Percentiles rank a stretch among this genome's conserved stretches.
Evolutionary conservation across 805 yeast species (phyloP).

Genomic region (Candida lessepsii): DNA sequence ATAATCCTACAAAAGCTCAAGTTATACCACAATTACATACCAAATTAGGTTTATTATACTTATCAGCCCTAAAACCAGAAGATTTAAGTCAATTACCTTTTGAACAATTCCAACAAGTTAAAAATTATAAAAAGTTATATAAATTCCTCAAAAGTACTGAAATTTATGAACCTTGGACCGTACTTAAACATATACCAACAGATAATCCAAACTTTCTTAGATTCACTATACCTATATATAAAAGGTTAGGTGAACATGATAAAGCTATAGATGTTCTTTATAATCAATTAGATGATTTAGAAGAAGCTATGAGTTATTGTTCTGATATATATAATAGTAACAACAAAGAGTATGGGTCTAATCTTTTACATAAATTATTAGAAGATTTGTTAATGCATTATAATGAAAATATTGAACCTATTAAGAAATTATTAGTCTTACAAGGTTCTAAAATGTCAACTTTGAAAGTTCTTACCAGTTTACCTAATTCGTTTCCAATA

Average conservation of each 20-base stretch:
- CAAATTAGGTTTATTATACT: conserved; percentile 31
- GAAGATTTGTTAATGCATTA: conserved; percentile 45
- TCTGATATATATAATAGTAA: conserved; percentile 39
- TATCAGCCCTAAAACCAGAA: conserved; percentile 22
- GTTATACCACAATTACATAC: conserved; percentile 32
- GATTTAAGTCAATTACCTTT: conserved; percentile 9
- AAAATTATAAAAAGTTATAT: conserved; percentile 30
- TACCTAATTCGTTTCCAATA: conserved; percentile 54
- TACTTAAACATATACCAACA: conserved; percentile 32
- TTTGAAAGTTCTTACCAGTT: conserved; percentile 41
- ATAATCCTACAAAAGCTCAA: conserved; percentile 15
- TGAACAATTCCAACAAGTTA: conserved; percentile 13
- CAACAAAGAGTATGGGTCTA: conserved; percentile 35
- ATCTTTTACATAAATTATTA: conserved; percentile 49
- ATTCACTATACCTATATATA: conserved; percentile 57
- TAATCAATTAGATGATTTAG: conserved; percentile 54
- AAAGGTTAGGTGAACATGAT: conserved; percentile 57
- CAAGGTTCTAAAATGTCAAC: conserved; percentile 52
- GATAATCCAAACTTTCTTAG: conserved; percentile 34
- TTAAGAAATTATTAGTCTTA: conserved; percentile 39
- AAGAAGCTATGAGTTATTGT: conserved; percentile 63
- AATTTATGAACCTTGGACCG: conserved; percentile 38
- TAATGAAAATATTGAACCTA: conserved; percentile 31
- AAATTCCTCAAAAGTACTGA: conserved; percentile 30
- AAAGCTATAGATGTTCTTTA: conserved; percentile 63